A percentile compares a stretch with the other conserved stretches of the same genome.
These are phyloP conservation scores for Spergularia azorica DNA, from an alignment of 179 eudicot genomes.

Conservation along the genomic window DNA sequence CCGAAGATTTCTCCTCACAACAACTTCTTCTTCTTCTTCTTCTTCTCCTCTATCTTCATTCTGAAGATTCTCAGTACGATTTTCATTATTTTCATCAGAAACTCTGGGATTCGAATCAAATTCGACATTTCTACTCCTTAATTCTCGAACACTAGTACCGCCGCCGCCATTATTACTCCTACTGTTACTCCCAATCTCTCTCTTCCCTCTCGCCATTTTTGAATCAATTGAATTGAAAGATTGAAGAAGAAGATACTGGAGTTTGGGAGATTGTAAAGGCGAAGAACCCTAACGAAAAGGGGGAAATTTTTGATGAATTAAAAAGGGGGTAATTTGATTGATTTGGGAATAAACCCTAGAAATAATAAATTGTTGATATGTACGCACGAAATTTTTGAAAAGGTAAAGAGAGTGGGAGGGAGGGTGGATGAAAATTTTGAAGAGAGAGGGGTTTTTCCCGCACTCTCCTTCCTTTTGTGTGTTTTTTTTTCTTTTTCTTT, in stretches of 20 bases:
- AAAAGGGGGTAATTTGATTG: not conserved
- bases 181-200: slow-evolving; percentile 20
- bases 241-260: not conserved
- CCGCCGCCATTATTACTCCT: not conserved
- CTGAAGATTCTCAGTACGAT: not conserved
- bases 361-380: not conserved
- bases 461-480: slow-evolving; percentile 3
- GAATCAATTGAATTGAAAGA: not conserved
- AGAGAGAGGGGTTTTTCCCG: slow-evolving; percentile 19
- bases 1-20: slow-evolving; percentile 63
- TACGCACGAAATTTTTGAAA: not conserved
- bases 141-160: slow-evolving; percentile 10
- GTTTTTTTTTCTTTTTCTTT: not conserved
- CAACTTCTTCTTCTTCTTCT: slow-evolving; percentile 37
- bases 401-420: not conserved
- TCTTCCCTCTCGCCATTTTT: slow-evolving; percentile 27
- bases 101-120: slow-evolving; percentile 8
- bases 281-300: slow-evolving; percentile 2
- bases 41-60: not conserved
- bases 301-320: not conserved
- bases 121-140: slow-evolving; percentile 9
- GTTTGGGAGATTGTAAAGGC: not conserved
- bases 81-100: not conserved
- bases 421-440: slow-evolving; percentile 9
- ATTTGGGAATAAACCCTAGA: not conserved